Conservation (phyloP, 257 asterid genomes). For the Echites panduratus region DNA sequence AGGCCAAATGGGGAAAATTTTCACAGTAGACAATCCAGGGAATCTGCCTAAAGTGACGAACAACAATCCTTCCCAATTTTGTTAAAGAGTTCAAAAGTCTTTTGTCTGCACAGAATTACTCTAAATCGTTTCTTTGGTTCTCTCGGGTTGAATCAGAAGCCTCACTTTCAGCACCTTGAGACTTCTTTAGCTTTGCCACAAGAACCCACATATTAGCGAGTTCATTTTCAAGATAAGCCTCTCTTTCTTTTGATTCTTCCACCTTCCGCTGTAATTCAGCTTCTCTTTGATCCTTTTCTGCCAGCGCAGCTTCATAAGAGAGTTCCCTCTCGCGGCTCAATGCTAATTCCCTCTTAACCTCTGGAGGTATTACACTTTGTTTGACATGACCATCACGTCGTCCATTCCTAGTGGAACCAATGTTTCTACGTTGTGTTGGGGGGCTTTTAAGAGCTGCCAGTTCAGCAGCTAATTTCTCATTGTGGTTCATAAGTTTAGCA, state of each 20-base stretch:
- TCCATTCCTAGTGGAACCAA: constrained; percentile 48
- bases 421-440: constrained; percentile 61
- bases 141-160: constrained; percentile 33
- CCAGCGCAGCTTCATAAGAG: constrained; percentile 65
- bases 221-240: constrained; percentile 90
- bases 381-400: constrained; percentile 54
- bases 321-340: constrained; percentile 76
- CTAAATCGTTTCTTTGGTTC: constrained; percentile 21
- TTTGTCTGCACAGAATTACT: neutral
- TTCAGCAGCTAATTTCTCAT: constrained; percentile 66
- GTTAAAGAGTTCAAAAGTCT: neutral
- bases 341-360: constrained; percentile 71
- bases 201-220: constrained; percentile 98
- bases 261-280: constrained; percentile 70
- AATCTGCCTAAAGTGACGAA: neutral
- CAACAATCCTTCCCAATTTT: neutral
- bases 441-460: constrained; percentile 60
- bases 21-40: neutral
- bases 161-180: constrained; percentile 55
- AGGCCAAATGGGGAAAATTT: neutral
- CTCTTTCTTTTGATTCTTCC: constrained; percentile 94
- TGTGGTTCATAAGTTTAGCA: constrained; percentile 91
- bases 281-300: constrained; percentile 65
- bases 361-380: constrained; percentile 40
- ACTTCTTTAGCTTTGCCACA: constrained; percentile 73